Evolutionary conservation across 2,329 filamentous ascomycete species (phyloP).

Genomic region (Colletotrichum godetiae): DNA sequence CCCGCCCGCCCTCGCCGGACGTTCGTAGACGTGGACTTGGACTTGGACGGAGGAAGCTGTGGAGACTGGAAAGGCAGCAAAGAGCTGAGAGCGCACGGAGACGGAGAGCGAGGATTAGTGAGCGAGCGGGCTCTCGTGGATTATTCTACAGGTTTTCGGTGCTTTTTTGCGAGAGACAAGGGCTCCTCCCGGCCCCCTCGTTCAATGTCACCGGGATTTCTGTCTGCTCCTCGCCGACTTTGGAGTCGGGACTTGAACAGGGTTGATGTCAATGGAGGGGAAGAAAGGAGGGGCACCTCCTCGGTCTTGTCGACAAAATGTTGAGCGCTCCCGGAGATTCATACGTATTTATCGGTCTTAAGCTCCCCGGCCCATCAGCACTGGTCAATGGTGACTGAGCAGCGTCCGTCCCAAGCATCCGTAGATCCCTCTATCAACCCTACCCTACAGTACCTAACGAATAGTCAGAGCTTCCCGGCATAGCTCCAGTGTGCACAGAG

Average conservation of each 20-base stretch:
- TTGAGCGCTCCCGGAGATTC: slow-evolving; percentile 30
- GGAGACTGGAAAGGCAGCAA: neutral
- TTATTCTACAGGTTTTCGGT: slow-evolving; percentile 23
- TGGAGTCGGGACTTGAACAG: slow-evolving; percentile 26
- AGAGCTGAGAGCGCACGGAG: slow-evolving; percentile 3
- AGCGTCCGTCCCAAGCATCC: neutral
- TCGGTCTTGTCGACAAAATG: slow-evolving; percentile 33
- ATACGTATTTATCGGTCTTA: slow-evolving; percentile 29
- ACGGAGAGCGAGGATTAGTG: neutral
- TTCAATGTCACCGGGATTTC: slow-evolving; percentile 16
- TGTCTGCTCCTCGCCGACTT: neutral
- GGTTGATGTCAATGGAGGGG: slow-evolving; percentile 36
- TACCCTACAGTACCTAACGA: neutral
- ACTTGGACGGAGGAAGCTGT: neutral
- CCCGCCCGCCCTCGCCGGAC: neutral
- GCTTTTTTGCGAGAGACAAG: neutral
- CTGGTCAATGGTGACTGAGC: neutral
- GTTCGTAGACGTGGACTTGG: neutral
- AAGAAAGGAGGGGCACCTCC: slow-evolving; percentile 18
- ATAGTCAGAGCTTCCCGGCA: slow-evolving; percentile 28
- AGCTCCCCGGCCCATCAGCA: slow-evolving; percentile 23
- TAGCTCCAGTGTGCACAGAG: slow-evolving; percentile 33
- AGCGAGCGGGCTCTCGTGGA: neutral
- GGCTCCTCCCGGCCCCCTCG: neutral
- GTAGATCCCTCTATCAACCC: neutral